A percentile compares a stretch with the other conserved stretches of the same genome.
phyloP scores from a whole-genome alignment of 1,139 yeast species.

The Saccharomyces pastorianus region DNA sequence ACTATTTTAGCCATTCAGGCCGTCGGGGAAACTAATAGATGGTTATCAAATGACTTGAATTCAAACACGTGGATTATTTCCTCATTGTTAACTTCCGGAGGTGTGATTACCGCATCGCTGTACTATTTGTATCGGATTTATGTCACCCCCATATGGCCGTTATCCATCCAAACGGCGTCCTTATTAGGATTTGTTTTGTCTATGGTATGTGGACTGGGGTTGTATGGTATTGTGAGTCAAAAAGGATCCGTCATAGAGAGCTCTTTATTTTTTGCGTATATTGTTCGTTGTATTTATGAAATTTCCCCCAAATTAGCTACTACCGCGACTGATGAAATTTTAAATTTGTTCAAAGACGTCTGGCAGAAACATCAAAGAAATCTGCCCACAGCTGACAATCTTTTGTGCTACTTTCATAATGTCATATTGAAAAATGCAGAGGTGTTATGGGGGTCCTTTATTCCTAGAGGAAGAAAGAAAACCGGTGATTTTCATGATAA shows the following conservation, averaged over 20 bases:
- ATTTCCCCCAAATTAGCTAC: slow-evolving; percentile 73
- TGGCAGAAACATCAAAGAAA: slow-evolving; percentile 31
- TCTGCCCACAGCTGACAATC: slow-evolving; percentile 27
- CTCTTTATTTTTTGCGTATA: slow-evolving; percentile 76
- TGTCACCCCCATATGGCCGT: slow-evolving; percentile 55
- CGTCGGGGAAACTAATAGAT: slow-evolving; percentile 70
- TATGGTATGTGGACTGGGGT: slow-evolving; percentile 61
- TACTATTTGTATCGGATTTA: slow-evolving; percentile 80
- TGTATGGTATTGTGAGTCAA: slow-evolving; percentile 76
- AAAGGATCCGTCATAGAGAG: slow-evolving; percentile 86
- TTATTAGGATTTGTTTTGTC: slow-evolving; percentile 80
- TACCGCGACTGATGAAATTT: slow-evolving; percentile 36
- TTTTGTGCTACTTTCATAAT: slow-evolving; percentile 22
- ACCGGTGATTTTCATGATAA: slow-evolving; percentile 23
- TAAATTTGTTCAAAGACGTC: slow-evolving; percentile 32
- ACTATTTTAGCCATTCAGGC: slow-evolving; percentile 84
- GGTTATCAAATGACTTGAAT: slow-evolving; percentile 40
- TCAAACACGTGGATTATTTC: slow-evolving; percentile 70
- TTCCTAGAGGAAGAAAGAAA: slow-evolving; percentile 11
- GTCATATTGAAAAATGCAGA: slow-evolving; percentile 22
- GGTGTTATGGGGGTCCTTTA: slow-evolving; percentile 22
- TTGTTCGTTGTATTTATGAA: slow-evolving; percentile 86
- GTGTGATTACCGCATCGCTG: slow-evolving; percentile 64
- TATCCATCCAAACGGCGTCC: slow-evolving; percentile 70
- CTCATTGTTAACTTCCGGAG: slow-evolving; percentile 65